Evolutionary conservation across 352 stramenopile genomes (phyloP), one percentile per base, ranked within the genome.

Genomic region (Phytophthora brassicae): DNA sequence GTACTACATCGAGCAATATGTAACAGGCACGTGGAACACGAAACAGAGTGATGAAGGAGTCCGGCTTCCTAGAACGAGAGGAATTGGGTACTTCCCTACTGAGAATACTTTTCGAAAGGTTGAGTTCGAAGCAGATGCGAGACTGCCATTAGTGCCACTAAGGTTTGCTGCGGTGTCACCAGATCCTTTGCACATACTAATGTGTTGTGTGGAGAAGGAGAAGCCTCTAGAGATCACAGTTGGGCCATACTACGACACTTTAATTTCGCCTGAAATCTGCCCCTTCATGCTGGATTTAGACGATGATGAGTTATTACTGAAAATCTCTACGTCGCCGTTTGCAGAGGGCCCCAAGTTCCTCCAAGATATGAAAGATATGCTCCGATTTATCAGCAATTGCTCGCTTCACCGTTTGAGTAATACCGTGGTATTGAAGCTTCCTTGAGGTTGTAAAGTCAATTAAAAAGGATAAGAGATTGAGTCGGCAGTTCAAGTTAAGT

Each of bases 321-420:
- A 19, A 31, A 72, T 72, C 46, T 72, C 64, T 14, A 72, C 64
- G 7, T 72, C 64, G 9, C 64, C 64, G 17, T 57, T 62, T 51
- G 60, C 59, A 38, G 64, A 72, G 45, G 64, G 64, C 8, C 64
- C 64, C 36, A 72, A 72, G 42, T 72, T 72, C 52, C 47, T 68
- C 53, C 59, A 66, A 42, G 64, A 72, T 23, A 72, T 72, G 64
- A 65, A 45, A 26, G 53, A 66, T 16, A 72, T 72, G 64, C 59
- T 72, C 1, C 8, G 55, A 11, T 68, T 66, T 17, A 72, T 68
- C 8, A 62, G 28, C 36, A 66, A 26, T 13, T 68, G 47, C 47
- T 69, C 64, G 6, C 35, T 68, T 41, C 59, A 46, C 6, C 57
- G 33, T 19, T 43, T 68, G 7, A 42, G 43, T 13, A 19, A 57